Conservation (phyloP, 148 eudicot genomes). For the Fagopyrum esculentum region DNA sequence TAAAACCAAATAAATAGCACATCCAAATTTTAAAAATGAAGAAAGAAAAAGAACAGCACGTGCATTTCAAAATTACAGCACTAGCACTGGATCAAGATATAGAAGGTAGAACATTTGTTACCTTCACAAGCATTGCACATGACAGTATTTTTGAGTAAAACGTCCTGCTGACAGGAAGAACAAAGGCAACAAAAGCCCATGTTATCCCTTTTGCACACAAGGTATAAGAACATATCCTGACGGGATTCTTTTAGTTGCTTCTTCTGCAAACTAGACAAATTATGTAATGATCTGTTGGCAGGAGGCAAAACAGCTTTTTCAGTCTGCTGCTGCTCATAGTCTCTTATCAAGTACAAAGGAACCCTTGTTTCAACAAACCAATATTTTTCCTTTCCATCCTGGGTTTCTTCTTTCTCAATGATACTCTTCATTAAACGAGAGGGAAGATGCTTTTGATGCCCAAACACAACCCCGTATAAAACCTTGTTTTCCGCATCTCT, state of each 20-base stretch:
- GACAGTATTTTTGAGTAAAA: constrained; percentile 53
- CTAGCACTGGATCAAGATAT: background rate
- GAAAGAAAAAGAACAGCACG: background rate
- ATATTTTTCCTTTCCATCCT: constrained; percentile 60
- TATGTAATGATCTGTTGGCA: constrained; percentile 22
- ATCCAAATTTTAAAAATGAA: too few species aligned
- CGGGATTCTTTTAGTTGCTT: constrained; percentile 60
- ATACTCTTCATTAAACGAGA: constrained; percentile 75
- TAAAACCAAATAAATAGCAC: background rate
- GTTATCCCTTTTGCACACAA: constrained; percentile 47
- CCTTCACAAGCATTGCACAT: constrained; percentile 85
- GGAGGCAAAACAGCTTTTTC: constrained; percentile 17
- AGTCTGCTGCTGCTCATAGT: constrained; percentile 51
- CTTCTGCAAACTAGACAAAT: constrained; percentile 45
- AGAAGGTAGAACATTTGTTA: constrained; percentile 19
- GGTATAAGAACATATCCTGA: constrained; percentile 53
- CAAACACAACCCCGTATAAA: constrained; percentile 72
- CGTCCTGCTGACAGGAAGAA: constrained; percentile 64
- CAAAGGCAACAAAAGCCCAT: constrained; percentile 45
- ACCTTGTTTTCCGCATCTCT: constrained; percentile 50
- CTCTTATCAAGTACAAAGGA: constrained; percentile 85
- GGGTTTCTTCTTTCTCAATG: constrained; percentile 55
- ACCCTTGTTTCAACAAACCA: constrained; percentile 79
- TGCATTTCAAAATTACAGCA: background rate
- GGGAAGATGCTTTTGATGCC: constrained; percentile 80